A percentile compares a stretch with the other conserved stretches of the same genome.
phyloP scores from a whole-genome alignment of 2,329 filamentous ascomycete species.

The Tricladium varicosporioides region DNA sequence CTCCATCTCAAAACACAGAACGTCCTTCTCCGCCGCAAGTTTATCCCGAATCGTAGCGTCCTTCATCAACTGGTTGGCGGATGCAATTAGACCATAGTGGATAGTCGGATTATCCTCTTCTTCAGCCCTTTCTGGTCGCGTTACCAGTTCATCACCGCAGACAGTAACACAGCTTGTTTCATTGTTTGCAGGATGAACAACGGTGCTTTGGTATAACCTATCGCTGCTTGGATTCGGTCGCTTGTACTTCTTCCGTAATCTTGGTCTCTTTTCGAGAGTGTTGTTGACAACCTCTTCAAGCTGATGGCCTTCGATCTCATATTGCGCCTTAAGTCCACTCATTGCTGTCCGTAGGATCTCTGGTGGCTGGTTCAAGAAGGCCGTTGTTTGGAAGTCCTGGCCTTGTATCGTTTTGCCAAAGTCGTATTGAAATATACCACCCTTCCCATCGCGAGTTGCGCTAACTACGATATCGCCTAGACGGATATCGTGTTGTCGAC shows the following conservation, averaged over 20 bases:
- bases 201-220: constrained; percentile 24
- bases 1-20: constrained; percentile 20
- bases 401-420: constrained; percentile 12
- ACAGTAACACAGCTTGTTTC: constrained; percentile 6
- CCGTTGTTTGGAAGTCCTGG: constrained; percentile 6
- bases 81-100: constrained; percentile 17
- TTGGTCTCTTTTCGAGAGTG: constrained; percentile 26
- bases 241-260: constrained; percentile 26
- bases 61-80: constrained; percentile 15
- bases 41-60: background rate
- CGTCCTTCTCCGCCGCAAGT: background rate
- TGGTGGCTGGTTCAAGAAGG: constrained; percentile 13
- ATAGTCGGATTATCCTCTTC: background rate
- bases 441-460: constrained; percentile 3
- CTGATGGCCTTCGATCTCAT: background rate
- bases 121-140: background rate
- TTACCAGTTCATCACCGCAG: background rate
- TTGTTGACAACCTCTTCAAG: background rate
- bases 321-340: constrained; percentile 11
- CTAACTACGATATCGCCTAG: constrained; percentile 20
- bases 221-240: constrained; percentile 27
- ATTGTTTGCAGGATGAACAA: constrained; percentile 5
- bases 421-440: constrained; percentile 18
- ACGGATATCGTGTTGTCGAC: constrained; percentile 14
- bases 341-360: background rate